phyloP scores from a whole-genome alignment of 2,329 filamentous ascomycete genomes.

The Phyllosticta capitalensis region DNA sequence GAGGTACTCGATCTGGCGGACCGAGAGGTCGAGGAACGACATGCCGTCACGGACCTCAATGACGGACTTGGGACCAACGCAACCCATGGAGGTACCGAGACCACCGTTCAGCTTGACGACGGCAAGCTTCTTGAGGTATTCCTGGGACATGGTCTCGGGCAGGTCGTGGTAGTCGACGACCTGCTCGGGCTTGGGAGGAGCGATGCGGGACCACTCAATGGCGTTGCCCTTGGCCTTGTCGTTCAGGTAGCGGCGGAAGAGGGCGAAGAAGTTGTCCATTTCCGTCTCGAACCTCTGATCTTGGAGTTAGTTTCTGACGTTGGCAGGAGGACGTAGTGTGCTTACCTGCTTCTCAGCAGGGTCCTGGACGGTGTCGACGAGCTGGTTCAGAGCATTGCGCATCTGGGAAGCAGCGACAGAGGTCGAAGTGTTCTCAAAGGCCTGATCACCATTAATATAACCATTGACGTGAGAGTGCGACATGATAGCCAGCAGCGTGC shows the following conservation, averaged over 20 bases:
- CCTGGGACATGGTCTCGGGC: conserved; percentile 78
- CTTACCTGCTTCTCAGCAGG: conserved; percentile 66
- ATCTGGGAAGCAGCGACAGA: conserved; percentile 97
- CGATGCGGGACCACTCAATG: conserved; percentile 94
- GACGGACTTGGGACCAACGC: conserved; percentile 97
- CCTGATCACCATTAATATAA: conserved; percentile 43
- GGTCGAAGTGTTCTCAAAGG: conserved; percentile 98
- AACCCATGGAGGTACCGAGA: conserved; percentile 98
- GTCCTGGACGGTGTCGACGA: conserved; percentile 83
- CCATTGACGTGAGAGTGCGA: not conserved
- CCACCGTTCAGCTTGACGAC: conserved; percentile 99
- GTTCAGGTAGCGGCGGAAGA: conserved; percentile 96
- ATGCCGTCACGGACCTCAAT: conserved; percentile 99
- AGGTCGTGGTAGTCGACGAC: conserved; percentile 92
- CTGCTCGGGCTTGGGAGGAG: conserved; percentile 83
- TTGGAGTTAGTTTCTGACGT: conserved; percentile 13
- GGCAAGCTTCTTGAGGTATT: conserved; percentile 93
- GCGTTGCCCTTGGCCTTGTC: conserved; percentile 98
- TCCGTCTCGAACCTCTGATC: conserved; percentile 84
- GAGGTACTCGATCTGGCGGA: conserved; percentile 97
- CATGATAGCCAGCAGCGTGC: conserved; percentile 9
- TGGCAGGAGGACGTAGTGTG: conserved; percentile 13
- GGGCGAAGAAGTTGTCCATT: conserved; percentile 99
- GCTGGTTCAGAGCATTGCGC: conserved; percentile 91
- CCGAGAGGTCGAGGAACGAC: conserved; percentile 98